These are phyloP conservation scores for Cyclotella distinguenda DNA, from an alignment of 108 stramenopile genomes.

Conservation along the genomic window DNA sequence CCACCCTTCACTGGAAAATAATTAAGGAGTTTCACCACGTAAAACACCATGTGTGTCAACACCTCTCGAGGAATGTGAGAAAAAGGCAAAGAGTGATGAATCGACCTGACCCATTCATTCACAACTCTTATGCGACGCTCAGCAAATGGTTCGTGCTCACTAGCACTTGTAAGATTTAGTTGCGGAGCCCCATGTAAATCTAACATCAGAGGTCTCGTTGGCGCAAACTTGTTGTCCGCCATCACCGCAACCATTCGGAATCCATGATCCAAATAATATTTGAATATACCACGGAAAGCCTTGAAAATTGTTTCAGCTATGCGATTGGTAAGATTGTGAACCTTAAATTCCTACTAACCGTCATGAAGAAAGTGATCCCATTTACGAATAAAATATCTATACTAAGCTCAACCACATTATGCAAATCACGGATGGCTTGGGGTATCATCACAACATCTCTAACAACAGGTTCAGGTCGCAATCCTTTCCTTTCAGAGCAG, in stretches of 20 bases:
- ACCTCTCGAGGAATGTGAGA: neutral
- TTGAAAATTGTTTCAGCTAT: neutral
- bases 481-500: no score
- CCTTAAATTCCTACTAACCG: slow-evolving; percentile 24
- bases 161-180: slow-evolving; percentile 11
- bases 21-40: slow-evolving; percentile 11
- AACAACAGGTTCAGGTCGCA: neutral
- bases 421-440: slow-evolving; percentile 1
- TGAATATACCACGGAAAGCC: neutral
- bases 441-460: neutral
- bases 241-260: neutral
- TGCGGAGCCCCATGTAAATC: slow-evolving; percentile 4
- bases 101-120: neutral
- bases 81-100: slow-evolving; percentile 6
- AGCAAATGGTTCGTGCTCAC: slow-evolving; percentile 4
- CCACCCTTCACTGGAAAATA: slow-evolving; percentile 16
- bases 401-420: neutral
- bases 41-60: slow-evolving; percentile 5
- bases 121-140: slow-evolving; percentile 11
- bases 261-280: neutral
- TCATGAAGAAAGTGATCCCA: slow-evolving; percentile 35
- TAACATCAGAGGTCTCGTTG: neutral
- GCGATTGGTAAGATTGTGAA: slow-evolving; percentile 16
- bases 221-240: neutral
- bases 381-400: slow-evolving; percentile 19